These are phyloP conservation scores for Plasmodium inui DNA, from an alignment of 169 alveolate species.

Conservation along the genomic window DNA sequence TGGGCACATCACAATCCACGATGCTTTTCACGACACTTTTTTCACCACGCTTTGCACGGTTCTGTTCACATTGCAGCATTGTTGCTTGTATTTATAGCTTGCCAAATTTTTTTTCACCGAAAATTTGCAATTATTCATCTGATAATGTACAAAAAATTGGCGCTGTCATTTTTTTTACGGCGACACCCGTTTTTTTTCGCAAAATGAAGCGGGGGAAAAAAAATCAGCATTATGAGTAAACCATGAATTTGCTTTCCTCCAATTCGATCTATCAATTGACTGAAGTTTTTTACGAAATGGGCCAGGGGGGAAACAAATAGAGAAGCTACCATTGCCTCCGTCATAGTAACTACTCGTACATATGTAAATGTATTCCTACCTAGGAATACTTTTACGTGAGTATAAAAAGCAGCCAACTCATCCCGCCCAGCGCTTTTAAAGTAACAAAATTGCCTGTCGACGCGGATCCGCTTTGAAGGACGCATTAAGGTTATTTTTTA, in stretches of 20 bases:
- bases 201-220: background rate
- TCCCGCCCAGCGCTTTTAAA: background rate
- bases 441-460: background rate
- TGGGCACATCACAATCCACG: background rate
- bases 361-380: background rate
- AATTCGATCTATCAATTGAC: background rate
- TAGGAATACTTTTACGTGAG: background rate
- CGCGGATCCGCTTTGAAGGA: background rate
- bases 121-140: background rate
- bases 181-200: background rate
- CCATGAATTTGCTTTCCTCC: background rate
- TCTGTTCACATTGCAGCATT: background rate
- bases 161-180: background rate
- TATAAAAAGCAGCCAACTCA: background rate
- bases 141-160: background rate
- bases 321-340: slow-evolving; percentile 1
- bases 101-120: background rate
- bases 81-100: background rate
- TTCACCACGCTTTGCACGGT: background rate
- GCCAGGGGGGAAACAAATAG: background rate
- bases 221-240: background rate
- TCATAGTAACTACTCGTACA: background rate
- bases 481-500: background rate
- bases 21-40: background rate
- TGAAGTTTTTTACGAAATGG: background rate